Conservation (phyloP, 2,329 filamentous ascomycete genomes). For the Hymenoscyphus salicellus region DNA sequence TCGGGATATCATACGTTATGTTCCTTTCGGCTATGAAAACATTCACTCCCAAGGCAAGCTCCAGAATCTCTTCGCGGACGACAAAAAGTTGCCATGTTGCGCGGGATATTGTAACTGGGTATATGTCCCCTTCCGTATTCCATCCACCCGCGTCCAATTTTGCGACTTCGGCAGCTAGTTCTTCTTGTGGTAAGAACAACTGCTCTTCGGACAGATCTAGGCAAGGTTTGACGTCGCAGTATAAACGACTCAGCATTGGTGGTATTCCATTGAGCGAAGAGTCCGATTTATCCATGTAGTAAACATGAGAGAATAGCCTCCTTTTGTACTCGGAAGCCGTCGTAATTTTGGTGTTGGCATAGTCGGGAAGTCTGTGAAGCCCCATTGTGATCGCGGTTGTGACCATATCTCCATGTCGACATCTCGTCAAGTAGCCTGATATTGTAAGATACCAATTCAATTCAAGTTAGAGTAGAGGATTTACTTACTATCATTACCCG, state of each 20-base stretch:
- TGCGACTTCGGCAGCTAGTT: slow-evolving; percentile 17
- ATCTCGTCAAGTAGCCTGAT: slow-evolving; percentile 24
- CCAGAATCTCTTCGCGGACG: slow-evolving; percentile 33
- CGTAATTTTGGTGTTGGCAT: slow-evolving; percentile 23
- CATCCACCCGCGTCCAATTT: slow-evolving; percentile 30
- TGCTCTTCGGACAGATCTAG: slow-evolving; percentile 30
- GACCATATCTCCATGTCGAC: slow-evolving; percentile 29
- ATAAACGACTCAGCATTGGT: slow-evolving; percentile 27
- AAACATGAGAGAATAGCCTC: slow-evolving; percentile 28
- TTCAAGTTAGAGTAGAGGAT: not conserved
- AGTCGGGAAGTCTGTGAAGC: slow-evolving; percentile 31
- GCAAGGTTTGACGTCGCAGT: slow-evolving; percentile 27
- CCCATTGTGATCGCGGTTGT: slow-evolving; percentile 27
- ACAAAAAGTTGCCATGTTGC: slow-evolving; percentile 20
- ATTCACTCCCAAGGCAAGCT: slow-evolving; percentile 31
- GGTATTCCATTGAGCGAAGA: slow-evolving; percentile 30
- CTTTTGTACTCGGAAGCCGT: slow-evolving; percentile 31
- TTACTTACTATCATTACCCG: slow-evolving; percentile 33
- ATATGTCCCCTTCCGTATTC: slow-evolving; percentile 25
- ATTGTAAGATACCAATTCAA: not conserved
- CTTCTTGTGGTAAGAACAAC: slow-evolving; percentile 23
- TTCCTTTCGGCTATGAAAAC: slow-evolving; percentile 23
- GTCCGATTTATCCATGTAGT: slow-evolving; percentile 29
- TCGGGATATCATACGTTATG: slow-evolving; percentile 21
- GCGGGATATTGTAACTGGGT: slow-evolving; percentile 21